Evolutionary conservation across 345 rosid genomes (phyloP), one percentile per base, ranked within the genome.

Genomic region (Corchorus olitorius): DNA sequence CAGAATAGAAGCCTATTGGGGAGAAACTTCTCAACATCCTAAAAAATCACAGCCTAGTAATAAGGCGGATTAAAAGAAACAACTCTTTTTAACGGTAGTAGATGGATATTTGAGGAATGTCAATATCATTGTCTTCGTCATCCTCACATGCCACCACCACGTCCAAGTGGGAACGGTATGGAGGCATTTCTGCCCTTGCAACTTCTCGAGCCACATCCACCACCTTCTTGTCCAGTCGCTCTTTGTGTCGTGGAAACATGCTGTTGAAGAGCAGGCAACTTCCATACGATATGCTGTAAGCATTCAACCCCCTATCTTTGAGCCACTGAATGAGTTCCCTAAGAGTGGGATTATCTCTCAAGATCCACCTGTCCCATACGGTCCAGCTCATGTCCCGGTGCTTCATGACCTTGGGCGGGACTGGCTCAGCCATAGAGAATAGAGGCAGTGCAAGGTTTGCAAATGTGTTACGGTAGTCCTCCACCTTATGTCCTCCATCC

Each of bases 391-490:
- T 88, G 83, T 94, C 97, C 45, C 72, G 85, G 79, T 97, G 98
- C 72, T 91, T 90, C 53, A 97, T 83, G 6, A 92, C 89, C 88
- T 97, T 93, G 2, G 97, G 93, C 12, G 95, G 97, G 33, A 92
- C 97, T 1, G 98, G 99, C 87, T 94, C 98, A 1, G 99, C 97
- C 69, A 97, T 97, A 17, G 98, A 92, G 86, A 97, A 91, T 33
- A 92, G 85, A 1, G 99, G 99, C 43, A 94, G 83, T 1, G 98
- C 99, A 27, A 94, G 75, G 83, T 97, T 97, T n/a, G 97, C 99
- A 50, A 94, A 97, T 34, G 97, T 97, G 83, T 97, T 97, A n/a
- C 98, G 87, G 84, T 94, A 97, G 86, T 97, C 99, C 81, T 94
- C 97, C 66, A 92, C 56, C 79, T 86, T 82, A 86, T 91, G 99